phyloP scores from a whole-genome alignment of 805 yeast genomes.

The Phaffomyces antillensis region DNA sequence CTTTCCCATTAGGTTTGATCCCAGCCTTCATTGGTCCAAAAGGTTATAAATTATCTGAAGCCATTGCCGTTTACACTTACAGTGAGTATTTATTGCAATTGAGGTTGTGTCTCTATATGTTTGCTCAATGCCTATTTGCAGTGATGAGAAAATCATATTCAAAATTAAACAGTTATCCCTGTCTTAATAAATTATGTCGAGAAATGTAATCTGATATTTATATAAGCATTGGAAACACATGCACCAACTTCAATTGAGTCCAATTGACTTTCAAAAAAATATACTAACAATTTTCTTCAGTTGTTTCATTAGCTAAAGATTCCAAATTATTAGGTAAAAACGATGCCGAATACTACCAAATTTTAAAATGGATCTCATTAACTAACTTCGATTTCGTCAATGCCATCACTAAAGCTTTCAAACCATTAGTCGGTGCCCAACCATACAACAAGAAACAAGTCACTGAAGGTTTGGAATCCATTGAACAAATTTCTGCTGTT shows the following conservation, averaged over 20 bases:
- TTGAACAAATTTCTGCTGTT: conserved; percentile 33
- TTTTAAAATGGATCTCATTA: conserved; percentile 74
- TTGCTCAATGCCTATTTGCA: conserved; percentile 11
- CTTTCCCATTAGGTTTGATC: conserved; percentile 58
- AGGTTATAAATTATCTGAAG: conserved; percentile 68
- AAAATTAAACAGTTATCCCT: conserved; percentile 71
- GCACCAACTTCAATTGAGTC: background rate
- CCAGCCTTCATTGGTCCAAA: conserved; percentile 69
- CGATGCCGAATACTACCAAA: conserved; percentile 47
- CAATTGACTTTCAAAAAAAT: background rate
- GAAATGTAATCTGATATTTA: conserved; percentile 50
- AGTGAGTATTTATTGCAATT: conserved; percentile 30
- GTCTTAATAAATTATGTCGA: conserved; percentile 77
- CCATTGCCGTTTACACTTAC: conserved; percentile 56
- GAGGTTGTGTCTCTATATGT: background rate
- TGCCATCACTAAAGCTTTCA: conserved; percentile 41
- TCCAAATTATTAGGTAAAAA: conserved; percentile 54
- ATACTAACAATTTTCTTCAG: conserved; percentile 19
- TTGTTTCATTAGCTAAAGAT: conserved; percentile 28
- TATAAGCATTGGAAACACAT: background rate
- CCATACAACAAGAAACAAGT: conserved; percentile 74
- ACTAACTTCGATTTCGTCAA: conserved; percentile 60
- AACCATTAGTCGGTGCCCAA: conserved; percentile 51
- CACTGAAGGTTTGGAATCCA: conserved; percentile 36
- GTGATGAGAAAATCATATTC: conserved; percentile 50